Evolutionary conservation across 805 yeast species (phyloP).

Genomic region (Diddensiella caesifluorescens): DNA sequence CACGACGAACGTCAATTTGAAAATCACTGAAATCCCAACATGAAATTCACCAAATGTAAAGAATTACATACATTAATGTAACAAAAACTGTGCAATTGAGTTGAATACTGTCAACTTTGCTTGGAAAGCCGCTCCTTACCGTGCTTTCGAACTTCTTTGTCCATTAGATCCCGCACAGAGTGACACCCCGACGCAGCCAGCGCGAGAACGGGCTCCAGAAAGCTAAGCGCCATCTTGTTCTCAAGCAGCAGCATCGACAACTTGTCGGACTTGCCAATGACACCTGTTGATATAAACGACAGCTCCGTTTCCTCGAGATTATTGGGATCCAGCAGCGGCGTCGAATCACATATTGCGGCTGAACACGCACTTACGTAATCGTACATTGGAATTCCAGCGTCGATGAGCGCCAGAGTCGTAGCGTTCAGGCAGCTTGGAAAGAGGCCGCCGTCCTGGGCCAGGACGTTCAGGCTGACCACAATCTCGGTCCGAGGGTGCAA

Average conservation of each 20-base stretch:
- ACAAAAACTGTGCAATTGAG: too few relatives aligned
- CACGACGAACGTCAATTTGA: too few relatives aligned
- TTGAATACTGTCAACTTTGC: conserved; percentile 4
- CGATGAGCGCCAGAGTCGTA: conserved; percentile 80
- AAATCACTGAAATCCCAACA: too few relatives aligned
- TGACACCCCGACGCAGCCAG: conserved; percentile 86
- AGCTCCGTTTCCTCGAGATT: conserved; percentile 78
- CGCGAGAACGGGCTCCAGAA: conserved; percentile 66
- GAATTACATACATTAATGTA: too few relatives aligned
- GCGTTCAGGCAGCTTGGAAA: conserved; percentile 78
- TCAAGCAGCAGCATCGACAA: conserved; percentile 72
- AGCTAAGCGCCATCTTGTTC: conserved; percentile 78
- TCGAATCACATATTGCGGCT: conserved; percentile 73
- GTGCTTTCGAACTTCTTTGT: conserved; percentile 69
- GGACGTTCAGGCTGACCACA: conserved; percentile 66
- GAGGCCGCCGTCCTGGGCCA: conserved; percentile 88
- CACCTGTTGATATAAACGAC: conserved; percentile 75
- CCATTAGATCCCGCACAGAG: conserved; percentile 78
- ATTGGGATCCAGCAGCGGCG: conserved; percentile 78
- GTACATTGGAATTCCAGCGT: conserved; percentile 92
- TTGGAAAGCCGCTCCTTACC: conserved; percentile 56
- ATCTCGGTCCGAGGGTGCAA: conserved; percentile 81
- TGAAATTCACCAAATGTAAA: too few relatives aligned
- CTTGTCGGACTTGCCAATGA: conserved; percentile 76
- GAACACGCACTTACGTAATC: conserved; percentile 80